Percentiles rank a stretch among this genome's conserved stretches.
phyloP scores from a whole-genome alignment of 805 yeast genomes.

The Candida argentea region DNA sequence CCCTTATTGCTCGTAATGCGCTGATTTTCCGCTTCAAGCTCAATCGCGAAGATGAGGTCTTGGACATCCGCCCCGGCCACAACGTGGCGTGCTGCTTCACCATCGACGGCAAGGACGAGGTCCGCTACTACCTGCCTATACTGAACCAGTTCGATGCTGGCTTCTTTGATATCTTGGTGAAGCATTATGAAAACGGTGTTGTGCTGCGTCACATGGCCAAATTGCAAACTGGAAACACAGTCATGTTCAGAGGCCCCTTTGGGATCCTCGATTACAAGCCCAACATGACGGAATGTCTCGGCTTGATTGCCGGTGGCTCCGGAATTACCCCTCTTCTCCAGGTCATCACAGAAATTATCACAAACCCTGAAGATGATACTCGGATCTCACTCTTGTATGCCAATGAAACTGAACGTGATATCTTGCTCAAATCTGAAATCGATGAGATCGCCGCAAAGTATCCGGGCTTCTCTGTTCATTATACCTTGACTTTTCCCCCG shows the following conservation, averaged over 20 bases:
- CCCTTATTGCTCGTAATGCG: conserved; percentile 57
- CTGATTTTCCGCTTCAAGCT: conserved; percentile 70
- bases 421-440: conserved; percentile 58
- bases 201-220: conserved; percentile 61
- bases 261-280: conserved; percentile 54
- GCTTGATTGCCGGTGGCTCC: conserved; percentile 75
- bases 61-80: conserved; percentile 66
- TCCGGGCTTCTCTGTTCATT: conserved; percentile 52
- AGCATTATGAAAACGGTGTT: conserved; percentile 62
- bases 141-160: conserved; percentile 63
- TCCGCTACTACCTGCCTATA: conserved; percentile 70
- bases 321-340: conserved; percentile 89
- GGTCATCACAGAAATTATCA: conserved; percentile 59
- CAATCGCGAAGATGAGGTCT: conserved; percentile 46
- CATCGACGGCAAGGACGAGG: conserved; percentile 41
- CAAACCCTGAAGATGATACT: conserved; percentile 58
- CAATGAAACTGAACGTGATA: conserved; percentile 69
- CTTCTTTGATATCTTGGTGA: conserved; percentile 65
- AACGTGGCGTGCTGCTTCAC: conserved; percentile 52
- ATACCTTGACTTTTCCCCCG: conserved; percentile 42
- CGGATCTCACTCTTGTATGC: conserved; percentile 56
- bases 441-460: conserved; percentile 58
- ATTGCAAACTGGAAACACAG: conserved; percentile 53
- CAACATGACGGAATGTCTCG: conserved; percentile 54
- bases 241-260: conserved; percentile 70